Evolutionary conservation across 768 basidiomycete species (phyloP).

Genomic region (Neoboletus brunneissimus): DNA sequence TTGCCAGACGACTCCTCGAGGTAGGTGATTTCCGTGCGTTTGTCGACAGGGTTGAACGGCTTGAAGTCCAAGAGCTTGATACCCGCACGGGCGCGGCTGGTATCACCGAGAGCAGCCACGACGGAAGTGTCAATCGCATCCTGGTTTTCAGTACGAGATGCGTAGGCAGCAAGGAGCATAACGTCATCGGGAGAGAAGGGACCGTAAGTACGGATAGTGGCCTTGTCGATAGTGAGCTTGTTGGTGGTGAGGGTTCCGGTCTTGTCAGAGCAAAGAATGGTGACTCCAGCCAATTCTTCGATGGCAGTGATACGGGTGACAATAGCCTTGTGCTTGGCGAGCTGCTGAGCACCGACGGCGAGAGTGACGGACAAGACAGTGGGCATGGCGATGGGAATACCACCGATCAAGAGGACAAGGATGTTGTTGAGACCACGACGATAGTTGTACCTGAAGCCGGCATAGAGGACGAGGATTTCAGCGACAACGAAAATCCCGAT

Average conservation of each 20-base stretch:
- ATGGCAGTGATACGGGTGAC: constrained; percentile 99
- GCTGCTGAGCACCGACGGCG: constrained; percentile 97
- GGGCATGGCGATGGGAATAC: constrained; percentile 99
- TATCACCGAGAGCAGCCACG: constrained; percentile 73
- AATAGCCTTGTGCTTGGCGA: constrained; percentile 99
- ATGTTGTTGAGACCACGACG: constrained; percentile 96
- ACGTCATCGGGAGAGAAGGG: constrained; percentile 87
- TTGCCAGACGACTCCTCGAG: constrained; percentile 91
- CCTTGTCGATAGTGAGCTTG: constrained; percentile 96
- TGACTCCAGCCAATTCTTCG: constrained; percentile 97
- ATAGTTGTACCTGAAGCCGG: constrained; percentile 87
- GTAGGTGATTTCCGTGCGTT: constrained; percentile 99
- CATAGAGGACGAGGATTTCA: constrained; percentile 92
- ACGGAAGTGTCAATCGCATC: constrained; percentile 94
- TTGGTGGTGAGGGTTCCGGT: constrained; percentile 98
- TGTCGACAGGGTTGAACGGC: constrained; percentile 99
- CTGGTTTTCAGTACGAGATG: constrained; percentile 98
- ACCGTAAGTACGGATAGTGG: constrained; percentile 88
- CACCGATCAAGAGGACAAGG: constrained; percentile 97
- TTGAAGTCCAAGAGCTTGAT: constrained; percentile 99
- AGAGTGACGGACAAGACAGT: constrained; percentile 97
- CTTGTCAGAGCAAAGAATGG: constrained; percentile 98
- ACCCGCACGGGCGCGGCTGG: constrained; percentile 74
- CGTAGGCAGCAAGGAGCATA: constrained; percentile 91
- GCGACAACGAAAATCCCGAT: constrained; percentile 95